phyloP scores from a whole-genome alignment of 2,329 filamentous ascomycete species.

The Alternaria sp. region DNA sequence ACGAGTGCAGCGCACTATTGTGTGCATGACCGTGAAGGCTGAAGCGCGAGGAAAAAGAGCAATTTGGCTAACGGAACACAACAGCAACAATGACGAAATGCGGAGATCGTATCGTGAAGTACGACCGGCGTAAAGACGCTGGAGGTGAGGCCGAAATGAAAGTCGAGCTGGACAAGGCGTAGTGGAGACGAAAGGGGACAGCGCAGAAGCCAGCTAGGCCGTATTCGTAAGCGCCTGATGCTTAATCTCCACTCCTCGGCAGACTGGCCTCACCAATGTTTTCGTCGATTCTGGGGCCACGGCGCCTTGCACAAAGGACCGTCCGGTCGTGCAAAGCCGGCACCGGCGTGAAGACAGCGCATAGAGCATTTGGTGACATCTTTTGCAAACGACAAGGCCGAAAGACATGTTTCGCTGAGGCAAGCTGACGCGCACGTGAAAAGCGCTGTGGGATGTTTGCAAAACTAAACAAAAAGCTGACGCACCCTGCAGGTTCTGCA shows the following conservation, averaged over 20 bases:
- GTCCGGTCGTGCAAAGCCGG: conserved; percentile 15
- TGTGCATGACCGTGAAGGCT: conserved; percentile 4
- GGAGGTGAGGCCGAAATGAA: conserved; percentile 36
- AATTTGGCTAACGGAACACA: background rate
- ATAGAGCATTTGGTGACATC: conserved; percentile 5
- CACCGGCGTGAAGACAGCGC: conserved; percentile 6
- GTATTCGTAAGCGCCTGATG: conserved; percentile 13
- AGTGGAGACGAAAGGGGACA: conserved; percentile 17
- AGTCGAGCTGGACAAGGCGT: conserved; percentile 16
- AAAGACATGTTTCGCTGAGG: conserved; percentile 9
- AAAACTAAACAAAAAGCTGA: conserved; percentile 19
- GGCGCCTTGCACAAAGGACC: conserved; percentile 15
- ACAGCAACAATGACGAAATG: conserved; percentile 16
- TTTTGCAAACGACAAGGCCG: conserved; percentile 5
- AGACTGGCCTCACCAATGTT: conserved; percentile 16
- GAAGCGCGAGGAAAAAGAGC: conserved; percentile 5
- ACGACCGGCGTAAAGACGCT: conserved; percentile 8
- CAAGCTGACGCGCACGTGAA: conserved; percentile 11
- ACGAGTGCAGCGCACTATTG: background rate
- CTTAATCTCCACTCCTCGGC: conserved; percentile 29
- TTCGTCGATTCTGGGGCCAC: conserved; percentile 25
- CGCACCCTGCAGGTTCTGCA: conserved; percentile 29
- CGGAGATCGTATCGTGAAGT: conserved; percentile 11
- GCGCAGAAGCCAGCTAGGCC: conserved; percentile 18
- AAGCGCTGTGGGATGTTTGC: conserved; percentile 17